A percentile compares a stretch with the other conserved stretches of the same genome.
These are phyloP conservation scores for Linnemannia hyalina DNA, from an alignment of 192 early-diverging fungal genomes.

Conservation along the genomic window DNA sequence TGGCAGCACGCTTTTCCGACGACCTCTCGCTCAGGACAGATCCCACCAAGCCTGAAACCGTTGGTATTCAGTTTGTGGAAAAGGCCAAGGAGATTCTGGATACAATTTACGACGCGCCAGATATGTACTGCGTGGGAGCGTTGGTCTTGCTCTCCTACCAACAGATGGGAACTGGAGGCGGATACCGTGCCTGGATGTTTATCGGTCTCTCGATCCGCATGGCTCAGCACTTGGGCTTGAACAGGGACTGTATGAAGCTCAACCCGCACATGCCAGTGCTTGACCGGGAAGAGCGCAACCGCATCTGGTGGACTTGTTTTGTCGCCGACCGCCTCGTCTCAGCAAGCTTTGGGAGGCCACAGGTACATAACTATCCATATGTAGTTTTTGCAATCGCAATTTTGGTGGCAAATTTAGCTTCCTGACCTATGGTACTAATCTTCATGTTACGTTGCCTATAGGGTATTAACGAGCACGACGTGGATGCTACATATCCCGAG, in stretches of 20 bases:
- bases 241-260: conserved; percentile 72
- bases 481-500: conserved; percentile 68
- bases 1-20: conserved; percentile 63
- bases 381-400: background rate
- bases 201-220: conserved; percentile 72
- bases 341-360: conserved; percentile 50
- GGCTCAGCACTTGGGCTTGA: conserved; percentile 78
- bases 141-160: conserved; percentile 44
- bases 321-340: conserved; percentile 74
- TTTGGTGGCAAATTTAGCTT: background rate
- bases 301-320: conserved; percentile 87
- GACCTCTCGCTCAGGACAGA: conserved; percentile 57
- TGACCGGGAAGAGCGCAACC: conserved; percentile 70
- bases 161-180: conserved; percentile 49
- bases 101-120: conserved; percentile 37
- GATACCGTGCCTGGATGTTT: conserved; percentile 68
- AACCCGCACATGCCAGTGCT: conserved; percentile 53
- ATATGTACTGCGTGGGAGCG: conserved; percentile 44
- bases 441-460: background rate
- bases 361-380: conserved; percentile 23
- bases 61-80: conserved; percentile 72
- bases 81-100: conserved; percentile 58
- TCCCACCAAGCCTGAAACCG: conserved; percentile 60
- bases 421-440: background rate
- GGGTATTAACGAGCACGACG: conserved; percentile 69